Percentiles rank a stretch among this genome's conserved stretches.
phyloP scores from a whole-genome alignment of 1,284 basidiomycete genomes.

The Sanghuangporus sanghuang region DNA sequence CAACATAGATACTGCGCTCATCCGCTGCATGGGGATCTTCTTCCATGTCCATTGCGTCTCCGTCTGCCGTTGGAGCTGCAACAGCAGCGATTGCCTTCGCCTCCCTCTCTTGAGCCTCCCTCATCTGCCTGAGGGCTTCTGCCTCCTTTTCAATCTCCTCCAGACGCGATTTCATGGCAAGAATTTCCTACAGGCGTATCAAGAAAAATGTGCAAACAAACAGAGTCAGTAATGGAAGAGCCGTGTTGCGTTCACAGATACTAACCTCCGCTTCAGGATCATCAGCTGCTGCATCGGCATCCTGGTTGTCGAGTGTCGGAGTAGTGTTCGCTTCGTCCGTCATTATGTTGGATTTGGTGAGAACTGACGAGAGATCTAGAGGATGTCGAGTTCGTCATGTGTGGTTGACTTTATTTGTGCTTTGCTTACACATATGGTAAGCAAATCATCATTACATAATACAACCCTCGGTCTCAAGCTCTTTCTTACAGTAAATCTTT shows the following conservation, averaged over 20 bases:
- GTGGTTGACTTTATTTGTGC: too few relatives aligned
- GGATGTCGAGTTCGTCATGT: too few relatives aligned
- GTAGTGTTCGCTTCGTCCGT: conserved; percentile 28
- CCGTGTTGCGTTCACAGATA: conserved; percentile 7
- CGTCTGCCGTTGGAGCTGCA: conserved; percentile 25
- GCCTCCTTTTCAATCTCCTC: conserved; percentile 93
- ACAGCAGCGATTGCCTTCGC: conserved; percentile 31
- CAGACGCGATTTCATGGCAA: conserved; percentile 88
- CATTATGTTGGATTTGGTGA: conserved; percentile 23
- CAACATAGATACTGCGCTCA: conserved; percentile 88
- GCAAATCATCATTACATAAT: too few relatives aligned
- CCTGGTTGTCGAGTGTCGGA: conserved; percentile 25
- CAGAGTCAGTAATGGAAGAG: neutral
- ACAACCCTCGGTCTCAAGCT: too few relatives aligned
- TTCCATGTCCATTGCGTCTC: conserved; percentile 60
- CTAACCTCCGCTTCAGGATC: conserved; percentile 35
- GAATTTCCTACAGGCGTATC: conserved; percentile 53
- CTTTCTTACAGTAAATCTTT: too few relatives aligned
- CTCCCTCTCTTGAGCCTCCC: conserved; percentile 58
- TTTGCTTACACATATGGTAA: too few relatives aligned
- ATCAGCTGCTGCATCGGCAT: conserved; percentile 30
- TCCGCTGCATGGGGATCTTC: conserved; percentile 79
- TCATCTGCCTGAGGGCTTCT: conserved; percentile 84
- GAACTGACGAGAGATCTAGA: too few relatives aligned
- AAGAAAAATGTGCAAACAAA: conserved; percentile 18